Evolutionary conservation across 176 grass and related monocot genomes (phyloP), one percentile per base, ranked within the genome.

Genomic region (Poa pratensis): DNA sequence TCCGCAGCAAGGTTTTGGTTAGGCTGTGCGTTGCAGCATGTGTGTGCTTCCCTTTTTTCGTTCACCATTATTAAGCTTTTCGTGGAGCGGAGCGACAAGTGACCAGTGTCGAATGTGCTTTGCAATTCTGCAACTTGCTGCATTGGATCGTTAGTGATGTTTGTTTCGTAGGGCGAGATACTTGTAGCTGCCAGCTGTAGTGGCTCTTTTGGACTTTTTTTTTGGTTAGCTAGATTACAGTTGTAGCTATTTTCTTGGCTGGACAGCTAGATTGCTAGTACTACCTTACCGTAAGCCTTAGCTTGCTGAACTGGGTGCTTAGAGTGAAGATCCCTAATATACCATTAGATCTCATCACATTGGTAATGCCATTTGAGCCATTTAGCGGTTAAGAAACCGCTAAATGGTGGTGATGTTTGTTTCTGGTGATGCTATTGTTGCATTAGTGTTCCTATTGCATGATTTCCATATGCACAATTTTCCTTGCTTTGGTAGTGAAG

Each of bases 91-190:
- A 32, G 35, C 35, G 20, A 18, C 20, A 24, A 64, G 17, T 54
- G 64, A 20, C 15, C 45, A 17, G 53, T 34, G 68, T 72, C 5
- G 12, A 78, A 81, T 57, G 1, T 34, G 18, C 9, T 68, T 10
- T 7, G 17, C 76, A 19, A 12, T 75, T 43, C 11, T 39, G 83
- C 17, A 9, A 5, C 12, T 10, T 39, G 20, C 9, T 18, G 40
- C 17, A 6, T 70, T 82, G 68, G 45, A 27, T 75, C n/a, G 32
- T 35, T 54, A 46, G 18, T 45, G 32, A 30, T 81, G 40, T 20
- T 84, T 61, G 26, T 53, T 84, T 43, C 11, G 15, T 53, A 49
- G 18, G 8, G 45, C 3, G 51, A 87, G 82, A 35, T 43, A 64
- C 48, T 59, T 76, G 18, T 48, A 58, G 19, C 16, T 49, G 9